A percentile compares a stretch with the other conserved stretches of the same genome.
Evolutionary conservation across 1,284 basidiomycete genomes (phyloP).

Genomic region (Bjerkandera adusta): DNA sequence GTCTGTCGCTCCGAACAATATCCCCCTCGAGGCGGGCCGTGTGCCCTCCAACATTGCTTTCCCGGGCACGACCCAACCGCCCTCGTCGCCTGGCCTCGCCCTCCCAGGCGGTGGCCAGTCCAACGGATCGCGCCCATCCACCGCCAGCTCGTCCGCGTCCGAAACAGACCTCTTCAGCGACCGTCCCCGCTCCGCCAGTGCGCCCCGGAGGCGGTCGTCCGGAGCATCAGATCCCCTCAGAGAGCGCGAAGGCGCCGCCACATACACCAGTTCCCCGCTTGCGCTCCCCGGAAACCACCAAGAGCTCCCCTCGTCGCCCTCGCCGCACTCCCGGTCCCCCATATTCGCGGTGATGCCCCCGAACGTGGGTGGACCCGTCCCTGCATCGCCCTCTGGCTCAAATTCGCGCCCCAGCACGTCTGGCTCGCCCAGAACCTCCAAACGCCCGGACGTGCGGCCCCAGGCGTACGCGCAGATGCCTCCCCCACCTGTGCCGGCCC

Average conservation of each 20-base stretch:
- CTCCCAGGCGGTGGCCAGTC: not conserved
- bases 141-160: not conserved
- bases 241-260: slow-evolving; percentile 20
- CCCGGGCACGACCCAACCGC: too few relatives aligned
- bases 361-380: slow-evolving; percentile 1
- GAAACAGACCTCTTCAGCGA: slow-evolving; percentile 1
- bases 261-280: slow-evolving; percentile 16
- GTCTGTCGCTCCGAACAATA: too few relatives aligned
- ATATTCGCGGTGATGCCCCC: slow-evolving; percentile 6
- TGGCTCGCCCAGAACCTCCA: slow-evolving; percentile 13
- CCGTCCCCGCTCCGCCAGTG: not conserved
- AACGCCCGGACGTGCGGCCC: slow-evolving; percentile 20
- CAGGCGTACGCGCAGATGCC: slow-evolving; percentile 14
- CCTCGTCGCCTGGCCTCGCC: slow-evolving; percentile 3
- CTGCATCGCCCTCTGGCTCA: slow-evolving; percentile 27
- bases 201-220: slow-evolving; percentile 20
- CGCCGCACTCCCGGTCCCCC: slow-evolving; percentile 14
- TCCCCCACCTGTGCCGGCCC: slow-evolving; percentile 14
- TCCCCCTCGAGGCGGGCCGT: too few relatives aligned
- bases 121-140: slow-evolving; percentile 6
- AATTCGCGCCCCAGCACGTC: slow-evolving; percentile 20
- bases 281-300: slow-evolving; percentile 3
- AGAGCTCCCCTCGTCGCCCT: slow-evolving; percentile 1
- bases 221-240: slow-evolving; percentile 14
- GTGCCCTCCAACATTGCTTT: too few relatives aligned